phyloP scores from a whole-genome alignment of 1,139 yeast species.

The Candida sojae region DNA sequence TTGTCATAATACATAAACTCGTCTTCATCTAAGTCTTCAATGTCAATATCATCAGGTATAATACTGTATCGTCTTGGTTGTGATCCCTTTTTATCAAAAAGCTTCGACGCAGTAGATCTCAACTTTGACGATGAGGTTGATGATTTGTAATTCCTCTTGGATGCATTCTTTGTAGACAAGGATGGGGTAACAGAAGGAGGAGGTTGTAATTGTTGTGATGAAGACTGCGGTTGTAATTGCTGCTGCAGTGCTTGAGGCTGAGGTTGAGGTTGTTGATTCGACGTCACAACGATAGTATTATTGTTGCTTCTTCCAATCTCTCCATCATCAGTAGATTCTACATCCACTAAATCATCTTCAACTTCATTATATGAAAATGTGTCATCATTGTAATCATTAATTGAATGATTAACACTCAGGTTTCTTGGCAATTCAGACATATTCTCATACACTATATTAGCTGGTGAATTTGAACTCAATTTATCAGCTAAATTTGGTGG shows the following conservation, averaged over 20 bases:
- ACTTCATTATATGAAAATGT: conserved; percentile 34
- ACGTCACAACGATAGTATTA: conserved; percentile 7
- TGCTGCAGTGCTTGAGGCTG: conserved; percentile 3
- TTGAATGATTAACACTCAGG: conserved; percentile 10
- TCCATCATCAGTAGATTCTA: conserved; percentile 36
- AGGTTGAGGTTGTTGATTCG: conserved; percentile 5
- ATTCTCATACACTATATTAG: not conserved
- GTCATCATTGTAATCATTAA: conserved; percentile 18
- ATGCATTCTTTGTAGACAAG: conserved; percentile 25
- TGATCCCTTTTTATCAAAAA: conserved; percentile 71
- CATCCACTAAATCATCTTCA: conserved; percentile 30
- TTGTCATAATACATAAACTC: conserved; percentile 52
- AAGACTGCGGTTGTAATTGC: conserved; percentile 2
- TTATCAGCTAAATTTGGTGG: conserved; percentile 1
- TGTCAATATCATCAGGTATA: conserved; percentile 66
- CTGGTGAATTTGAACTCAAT: not conserved
- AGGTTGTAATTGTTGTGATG: conserved; percentile 5
- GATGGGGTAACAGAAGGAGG: conserved; percentile 16
- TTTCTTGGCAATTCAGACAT: conserved; percentile 5
- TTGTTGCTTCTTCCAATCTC: conserved; percentile 19
- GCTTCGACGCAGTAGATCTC: conserved; percentile 69
- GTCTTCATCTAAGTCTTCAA: conserved; percentile 61
- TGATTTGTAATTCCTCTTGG: conserved; percentile 29
- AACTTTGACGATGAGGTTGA: conserved; percentile 40
- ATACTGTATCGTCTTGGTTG: conserved; percentile 74